phyloP scores from a whole-genome alignment of 345 rosid species.

The Anacardium occidentale region DNA sequence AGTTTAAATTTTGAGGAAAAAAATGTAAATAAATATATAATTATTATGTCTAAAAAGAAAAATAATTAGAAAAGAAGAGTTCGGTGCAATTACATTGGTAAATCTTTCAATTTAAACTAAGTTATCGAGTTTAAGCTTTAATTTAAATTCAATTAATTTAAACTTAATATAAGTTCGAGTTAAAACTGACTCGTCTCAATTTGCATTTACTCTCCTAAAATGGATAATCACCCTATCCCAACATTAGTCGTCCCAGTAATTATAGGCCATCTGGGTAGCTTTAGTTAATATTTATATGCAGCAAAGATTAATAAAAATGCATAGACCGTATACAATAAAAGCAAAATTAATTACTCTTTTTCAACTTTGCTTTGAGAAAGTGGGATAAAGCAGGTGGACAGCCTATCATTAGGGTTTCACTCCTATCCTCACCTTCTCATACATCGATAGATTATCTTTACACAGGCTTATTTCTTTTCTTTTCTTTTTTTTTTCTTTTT shows the following conservation, averaged over 20 bases:
- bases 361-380: background rate
- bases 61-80: too few species aligned
- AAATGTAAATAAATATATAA: too few species aligned
- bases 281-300: background rate
- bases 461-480: too few species aligned
- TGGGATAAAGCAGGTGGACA: slow-evolving; percentile 23
- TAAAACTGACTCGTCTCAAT: too few species aligned
- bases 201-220: too few species aligned
- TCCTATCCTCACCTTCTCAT: background rate
- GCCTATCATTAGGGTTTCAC: slow-evolving; percentile 11
- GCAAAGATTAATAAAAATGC: slow-evolving; percentile 6
- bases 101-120: too few species aligned
- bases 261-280: background rate
- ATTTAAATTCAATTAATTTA: too few species aligned
- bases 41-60: too few species aligned
- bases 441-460: background rate
- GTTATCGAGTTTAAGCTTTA: too few species aligned
- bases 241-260: background rate
- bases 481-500: background rate
- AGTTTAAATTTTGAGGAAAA: too few species aligned
- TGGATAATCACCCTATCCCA: background rate
- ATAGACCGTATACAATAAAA: background rate
- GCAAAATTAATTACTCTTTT: slow-evolving; percentile 9
- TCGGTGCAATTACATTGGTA: too few species aligned
- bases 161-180: too few species aligned